A percentile compares a stretch with the other conserved stretches of the same genome.
Evolutionary conservation across 345 rosid species (phyloP).

Genomic region (Eucalyptus grandis): DNA sequence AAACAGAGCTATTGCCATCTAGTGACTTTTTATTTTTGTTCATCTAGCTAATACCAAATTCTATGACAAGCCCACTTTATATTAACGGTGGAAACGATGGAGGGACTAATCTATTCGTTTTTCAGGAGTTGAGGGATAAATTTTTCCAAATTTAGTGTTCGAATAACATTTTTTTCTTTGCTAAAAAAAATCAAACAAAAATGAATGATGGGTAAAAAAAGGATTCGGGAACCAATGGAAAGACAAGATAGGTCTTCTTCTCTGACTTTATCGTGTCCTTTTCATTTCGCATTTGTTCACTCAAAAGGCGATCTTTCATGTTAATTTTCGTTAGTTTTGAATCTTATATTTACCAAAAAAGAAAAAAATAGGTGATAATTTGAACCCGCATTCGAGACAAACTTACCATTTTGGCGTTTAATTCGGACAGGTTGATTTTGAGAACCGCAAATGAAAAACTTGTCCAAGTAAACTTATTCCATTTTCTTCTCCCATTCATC

Average conservation of each 20-base stretch:
- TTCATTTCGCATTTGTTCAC: neutral
- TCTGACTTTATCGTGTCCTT: neutral
- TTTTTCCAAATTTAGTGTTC: neutral
- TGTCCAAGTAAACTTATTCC: neutral
- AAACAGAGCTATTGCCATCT: neutral
- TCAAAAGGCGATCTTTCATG: neutral
- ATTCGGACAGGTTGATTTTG: rapidly evolving
- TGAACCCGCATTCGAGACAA: neutral
- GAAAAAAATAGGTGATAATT: neutral
- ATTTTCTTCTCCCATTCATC: neutral
- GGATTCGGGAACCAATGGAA: neutral
- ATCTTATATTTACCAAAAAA: too few species aligned
- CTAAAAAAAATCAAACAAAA: neutral
- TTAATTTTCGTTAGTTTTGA: too few species aligned
- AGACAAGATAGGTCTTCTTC: neutral
- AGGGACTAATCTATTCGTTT: neutral
- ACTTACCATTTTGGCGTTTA: neutral
- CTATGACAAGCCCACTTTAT: neutral
- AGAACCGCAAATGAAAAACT: neutral
- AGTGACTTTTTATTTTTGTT: neutral
- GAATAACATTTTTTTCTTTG: neutral
- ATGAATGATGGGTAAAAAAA: neutral
- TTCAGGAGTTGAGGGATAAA: neutral
- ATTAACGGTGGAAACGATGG: neutral
- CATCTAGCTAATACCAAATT: neutral